Percentiles rank a stretch among this genome's conserved stretches.
These are phyloP conservation scores for Saccharomycopsis fibuligera DNA, from an alignment of 805 yeast genomes.

Conservation along the genomic window DNA sequence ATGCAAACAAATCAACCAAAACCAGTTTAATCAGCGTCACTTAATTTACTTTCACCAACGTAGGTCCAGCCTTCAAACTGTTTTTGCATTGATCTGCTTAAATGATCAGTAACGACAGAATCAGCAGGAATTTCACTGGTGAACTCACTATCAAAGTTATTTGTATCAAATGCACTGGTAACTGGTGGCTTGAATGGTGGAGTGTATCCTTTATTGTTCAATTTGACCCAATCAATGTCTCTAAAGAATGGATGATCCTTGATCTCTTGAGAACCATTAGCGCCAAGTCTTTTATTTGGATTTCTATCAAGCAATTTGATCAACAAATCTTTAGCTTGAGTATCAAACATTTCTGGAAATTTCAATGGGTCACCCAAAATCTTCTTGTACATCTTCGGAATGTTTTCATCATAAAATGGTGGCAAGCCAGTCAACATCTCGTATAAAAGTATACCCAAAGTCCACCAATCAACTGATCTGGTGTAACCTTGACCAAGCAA, in stretches of 20 bases:
- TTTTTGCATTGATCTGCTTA: constrained; percentile 91
- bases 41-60: constrained; percentile 41
- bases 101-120: constrained; percentile 86
- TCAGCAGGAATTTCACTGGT: constrained; percentile 92
- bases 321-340: constrained; percentile 71
- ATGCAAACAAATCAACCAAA: too few relatives aligned
- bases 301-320: constrained; percentile 53
- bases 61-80: constrained; percentile 99
- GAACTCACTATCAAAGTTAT: constrained; percentile 88
- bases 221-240: constrained; percentile 64
- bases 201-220: constrained; percentile 69
- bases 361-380: constrained; percentile 82
- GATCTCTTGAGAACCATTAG: constrained; percentile 73
- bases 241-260: constrained; percentile 72
- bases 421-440: constrained; percentile 98
- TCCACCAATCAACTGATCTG: constrained; percentile 98
- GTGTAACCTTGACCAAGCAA: constrained; percentile 90
- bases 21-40: constrained; percentile 1
- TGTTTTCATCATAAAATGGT: constrained; percentile 94
- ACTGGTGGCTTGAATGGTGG: constrained; percentile 96
- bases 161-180: constrained; percentile 76
- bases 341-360: constrained; percentile 83
- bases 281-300: constrained; percentile 66
- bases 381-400: constrained; percentile 88
- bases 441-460: constrained; percentile 84